Evolutionary conservation across 139 green algal species (phyloP), one percentile per base, ranked within the genome.

Genomic region (Tetradesmus obliquus): DNA sequence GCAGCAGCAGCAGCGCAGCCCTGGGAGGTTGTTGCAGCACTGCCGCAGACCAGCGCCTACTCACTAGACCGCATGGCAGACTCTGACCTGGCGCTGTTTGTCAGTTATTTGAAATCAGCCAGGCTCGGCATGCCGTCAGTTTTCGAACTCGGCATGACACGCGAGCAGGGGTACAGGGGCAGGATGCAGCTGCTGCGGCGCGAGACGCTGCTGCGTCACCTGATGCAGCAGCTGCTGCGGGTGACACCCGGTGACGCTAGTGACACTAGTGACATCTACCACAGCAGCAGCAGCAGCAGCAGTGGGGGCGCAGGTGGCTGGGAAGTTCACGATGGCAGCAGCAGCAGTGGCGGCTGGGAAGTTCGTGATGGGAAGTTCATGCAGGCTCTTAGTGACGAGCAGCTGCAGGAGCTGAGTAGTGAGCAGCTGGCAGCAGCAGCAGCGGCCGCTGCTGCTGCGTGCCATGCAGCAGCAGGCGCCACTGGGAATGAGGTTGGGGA

Each of bases 341-440:
- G 60, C 84, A 81, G 60, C 60, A 81, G 32, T 71, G 54, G 62
- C 2, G 60, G 66, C 2, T 76, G 66, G 66, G 66, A 76, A 76
- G 66, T 76, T 24, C 66, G n/a, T 76, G 17, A 76, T 76, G 66
- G 84, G 9, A 88, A 24, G 66, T 76, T 76, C 66, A n/a, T 13
- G 15, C 66, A 82, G n/a, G 76, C 7, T 53, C 22, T 89, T 2
- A 82, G 13, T 22, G 85, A 89, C 20, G 85, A 89, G 62, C 32
- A 82, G 85, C 66, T 89, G 62, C 66, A 69, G 66, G 85, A 89
- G 66, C 5, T 55, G 10, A 62, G 1, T 4, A 22, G 82, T 22
- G 85, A 60, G 5, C 32, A 82, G 51, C 85, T 89, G 62, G 62
- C 62, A 62, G 85, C 62, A 81, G 85, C 85, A 82, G 85, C 85